These are phyloP conservation scores for Trichosporon sp. DNA, from an alignment of 1,284 basidiomycete species.

Conservation along the genomic window DNA sequence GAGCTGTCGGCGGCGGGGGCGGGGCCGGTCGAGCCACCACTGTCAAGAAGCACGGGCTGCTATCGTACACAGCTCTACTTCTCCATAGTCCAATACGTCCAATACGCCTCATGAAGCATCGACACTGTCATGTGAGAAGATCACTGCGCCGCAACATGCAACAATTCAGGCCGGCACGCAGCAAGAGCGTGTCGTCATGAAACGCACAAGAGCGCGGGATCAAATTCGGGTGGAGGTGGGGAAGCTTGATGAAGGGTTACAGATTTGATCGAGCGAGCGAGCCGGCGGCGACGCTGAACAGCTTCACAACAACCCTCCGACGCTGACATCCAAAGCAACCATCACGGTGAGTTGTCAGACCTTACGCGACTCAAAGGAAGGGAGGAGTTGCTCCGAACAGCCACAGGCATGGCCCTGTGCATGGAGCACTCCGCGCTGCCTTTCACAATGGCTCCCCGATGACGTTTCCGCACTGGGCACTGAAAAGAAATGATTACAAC, in stretches of 20 bases:
- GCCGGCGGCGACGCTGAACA: too few species aligned
- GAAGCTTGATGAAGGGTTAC: too few species aligned
- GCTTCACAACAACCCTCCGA: not conserved
- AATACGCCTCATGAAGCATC: too few species aligned
- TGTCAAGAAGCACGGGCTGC: not conserved
- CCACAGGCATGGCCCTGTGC: too few species aligned
- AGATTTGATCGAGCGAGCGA: not conserved
- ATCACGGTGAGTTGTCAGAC: not conserved
- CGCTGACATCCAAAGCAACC: not conserved
- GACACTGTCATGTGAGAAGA: too few species aligned
- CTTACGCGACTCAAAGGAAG: not conserved
- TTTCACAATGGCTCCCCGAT: conserved; percentile 15
- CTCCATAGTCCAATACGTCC: too few species aligned
- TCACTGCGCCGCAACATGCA: too few species aligned
- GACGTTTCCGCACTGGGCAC: conserved; percentile 50
- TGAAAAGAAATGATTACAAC: conserved; percentile 45
- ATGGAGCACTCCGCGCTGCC: not conserved
- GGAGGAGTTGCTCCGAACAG: not conserved
- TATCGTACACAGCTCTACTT: too few species aligned
- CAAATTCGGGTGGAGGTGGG: too few species aligned
- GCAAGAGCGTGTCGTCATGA: not conserved
- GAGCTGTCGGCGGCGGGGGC: not conserved
- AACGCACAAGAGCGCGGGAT: too few species aligned
- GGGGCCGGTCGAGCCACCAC: not conserved
- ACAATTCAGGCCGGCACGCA: too few species aligned